Evolutionary conservation across 1,139 yeast genomes (phyloP), one percentile per base, ranked within the genome.

Genomic region (Torulaspora pretoriensis): DNA sequence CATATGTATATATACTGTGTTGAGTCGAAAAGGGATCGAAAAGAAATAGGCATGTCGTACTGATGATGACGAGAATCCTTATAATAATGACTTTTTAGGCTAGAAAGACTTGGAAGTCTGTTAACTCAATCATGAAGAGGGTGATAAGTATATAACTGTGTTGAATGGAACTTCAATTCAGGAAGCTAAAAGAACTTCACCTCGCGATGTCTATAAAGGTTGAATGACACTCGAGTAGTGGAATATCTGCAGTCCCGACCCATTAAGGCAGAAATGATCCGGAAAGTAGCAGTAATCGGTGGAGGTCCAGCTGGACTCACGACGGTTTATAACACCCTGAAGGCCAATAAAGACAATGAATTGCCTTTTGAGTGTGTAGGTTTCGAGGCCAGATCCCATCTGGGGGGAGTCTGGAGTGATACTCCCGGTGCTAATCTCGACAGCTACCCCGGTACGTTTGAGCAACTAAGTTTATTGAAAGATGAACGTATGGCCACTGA

Each of bases 401-500:
- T 65, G 38, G 73, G 73, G 31, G 74, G 74, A 8, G 66, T 68
- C 23, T 70, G 74, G 74, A 56, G 60, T 28, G 55, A 50, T 34
- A 31, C 40, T 9, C 55, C 55, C 1, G 53, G 53, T 3, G 35
- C 39, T 14, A 19, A 35, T 13, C 38, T 47, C 13, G 43, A 45
- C 8, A 34, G 24, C 5, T 26, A 29, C 35, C 45, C 48, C 4
- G 43, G 41, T 8, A 37, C 38, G n/a, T 47, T 49, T 35, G 43
- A 38, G 25, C 45, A 43, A 25, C 38, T 50, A 40, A 29, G 43
- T 10, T 25, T 31, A 7, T 13, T 51, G 19, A 34, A 34, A 22
- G 42, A 43, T 10, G 35, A 36, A 9, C 42, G 31, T 4, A 26
- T 35, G 12, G 47, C 47, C 8, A 30, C 33, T 4, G 37, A 42